Evolutionary conservation across 257 asterid species (phyloP), one percentile per base, ranked within the genome.

Genomic region (Anisodus tanguticus): DNA sequence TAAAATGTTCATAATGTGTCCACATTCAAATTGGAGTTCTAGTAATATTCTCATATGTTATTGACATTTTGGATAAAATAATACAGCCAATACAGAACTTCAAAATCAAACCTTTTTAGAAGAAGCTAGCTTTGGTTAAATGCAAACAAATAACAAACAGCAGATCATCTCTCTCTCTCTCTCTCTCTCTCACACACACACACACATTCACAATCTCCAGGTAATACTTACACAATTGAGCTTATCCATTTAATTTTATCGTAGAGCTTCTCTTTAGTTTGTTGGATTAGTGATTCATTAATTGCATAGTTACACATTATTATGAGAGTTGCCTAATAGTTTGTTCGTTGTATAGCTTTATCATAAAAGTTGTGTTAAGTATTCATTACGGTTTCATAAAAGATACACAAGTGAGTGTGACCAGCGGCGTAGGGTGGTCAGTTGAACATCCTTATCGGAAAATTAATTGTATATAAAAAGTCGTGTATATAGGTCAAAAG

Each of bases 191-290:
- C 41, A 3, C 41, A 9, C 70, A 10, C 47, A 22, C 43, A 10
- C 71, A 11, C 74, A 35, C 35, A 31, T 1, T 31, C 74, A 13
- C 47, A 67, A 31, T 31, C 35, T 68, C 76, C 37, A 68, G 12
- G 0, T 37, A 68, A 6, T 37, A 37, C 77, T 12, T 69, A 39
- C 78, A 41, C 13, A 41, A 69, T 13, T 2, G 54, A 69, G 35
- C 54, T 69, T 15, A 69, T 69, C 7, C 37, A 17, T 45, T 15
- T 37, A 69, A 69, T 53, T 39, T 69, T 41, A 41, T 16, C 0
- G 31, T 16, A 41, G 31, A 69, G 78, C 31, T 69, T 69, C 78
- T 69, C 78, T 41, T 68, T 69, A 41, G 54, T 13, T 69, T 69
- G 54, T 69, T 69, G 54, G 78, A 39, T 16, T 17, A 69, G 4